Evolutionary conservation across 2,329 filamentous ascomycete species (phyloP).

Genomic region (Coniochaeta sp.): DNA sequence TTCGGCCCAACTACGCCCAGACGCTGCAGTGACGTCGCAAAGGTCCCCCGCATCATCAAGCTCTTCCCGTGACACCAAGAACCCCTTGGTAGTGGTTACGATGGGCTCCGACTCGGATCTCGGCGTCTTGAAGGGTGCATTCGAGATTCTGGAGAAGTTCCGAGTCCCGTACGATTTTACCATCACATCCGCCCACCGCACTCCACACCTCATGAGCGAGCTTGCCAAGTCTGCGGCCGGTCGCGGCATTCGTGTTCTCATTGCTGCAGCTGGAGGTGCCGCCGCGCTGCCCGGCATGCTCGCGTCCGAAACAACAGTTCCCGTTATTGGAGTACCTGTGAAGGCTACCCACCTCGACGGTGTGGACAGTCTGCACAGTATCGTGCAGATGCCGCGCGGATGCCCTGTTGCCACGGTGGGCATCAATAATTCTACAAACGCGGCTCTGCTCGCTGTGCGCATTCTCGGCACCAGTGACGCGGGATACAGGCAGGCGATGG

Average conservation of each 20-base stretch:
- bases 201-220: conserved; percentile 60
- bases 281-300: conserved; percentile 71
- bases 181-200: conserved; percentile 76
- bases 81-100: conserved; percentile 64
- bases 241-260: conserved; percentile 64
- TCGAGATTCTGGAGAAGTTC: conserved; percentile 62
- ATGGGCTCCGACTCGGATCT: conserved; percentile 82
- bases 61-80: conserved; percentile 17
- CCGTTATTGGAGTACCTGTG: conserved; percentile 72
- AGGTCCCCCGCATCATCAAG: conserved; percentile 1
- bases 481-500: conserved; percentile 44
- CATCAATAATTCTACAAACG: conserved; percentile 75
- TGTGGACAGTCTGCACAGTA: conserved; percentile 62
- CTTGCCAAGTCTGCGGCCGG: conserved; percentile 56
- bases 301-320: conserved; percentile 61
- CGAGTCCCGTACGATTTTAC: conserved; percentile 63
- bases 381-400: conserved; percentile 72
- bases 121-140: conserved; percentile 55
- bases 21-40: conserved; percentile 1
- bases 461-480: conserved; percentile 53
- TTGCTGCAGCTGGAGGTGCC: conserved; percentile 68
- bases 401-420: conserved; percentile 69
- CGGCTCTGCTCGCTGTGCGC: conserved; percentile 61
- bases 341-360: conserved; percentile 68
- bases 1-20: conserved; percentile 27